Base-by-base conservation (phyloP, 345 rosid species). In the Pistacia integerrima region DNA sequence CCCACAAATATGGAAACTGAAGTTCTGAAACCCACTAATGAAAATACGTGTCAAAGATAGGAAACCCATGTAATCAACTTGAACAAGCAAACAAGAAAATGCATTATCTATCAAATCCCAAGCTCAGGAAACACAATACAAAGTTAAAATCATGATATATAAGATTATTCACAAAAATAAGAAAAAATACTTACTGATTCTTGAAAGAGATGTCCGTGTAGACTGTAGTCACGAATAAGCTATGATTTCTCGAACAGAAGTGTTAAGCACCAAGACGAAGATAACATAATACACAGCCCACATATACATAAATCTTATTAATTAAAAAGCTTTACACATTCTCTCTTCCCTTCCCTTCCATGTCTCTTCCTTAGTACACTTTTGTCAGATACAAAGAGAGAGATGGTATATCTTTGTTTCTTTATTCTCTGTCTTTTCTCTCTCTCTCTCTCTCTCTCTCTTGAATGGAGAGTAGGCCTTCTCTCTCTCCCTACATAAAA, bases 141-240 rank as follows among this genome's bases (percentile, higher is more conserved):
- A 58, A 70, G 62, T 38, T 38, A 54, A 62, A 72, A 30, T 66
- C 58, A 62, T 30, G 20, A n/a, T 25, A 41, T 14, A 25, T 2
- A 20, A 33, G 33, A 30, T 30, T 30, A 57, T 3, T 11, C n/a
- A 5, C 1, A n/a, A 5, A 57, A 41, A 7, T 9, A 0, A 16
- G 49, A 14, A 12, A 75, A 30, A 30, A 30, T 30, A 70, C 82
- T 86, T 78, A 80, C 85, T 67, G 67, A 79, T 69, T 35, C 25
- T 48, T 2, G 67, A 17, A 56, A 33, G 64, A 30, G 57, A 66
- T 49, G 33, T 1, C 33, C 33, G 2, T 30, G 0, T 30, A 30
- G 33, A 28, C 36, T 67, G 18, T 1, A 7, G 65, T 36, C 58
- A 63, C 3, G 61, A 18, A 18, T 36, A n/a, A 51, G 62, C 38